Conservation (phyloP, 179 eudicot genomes). For the Beta macrorhiza region DNA sequence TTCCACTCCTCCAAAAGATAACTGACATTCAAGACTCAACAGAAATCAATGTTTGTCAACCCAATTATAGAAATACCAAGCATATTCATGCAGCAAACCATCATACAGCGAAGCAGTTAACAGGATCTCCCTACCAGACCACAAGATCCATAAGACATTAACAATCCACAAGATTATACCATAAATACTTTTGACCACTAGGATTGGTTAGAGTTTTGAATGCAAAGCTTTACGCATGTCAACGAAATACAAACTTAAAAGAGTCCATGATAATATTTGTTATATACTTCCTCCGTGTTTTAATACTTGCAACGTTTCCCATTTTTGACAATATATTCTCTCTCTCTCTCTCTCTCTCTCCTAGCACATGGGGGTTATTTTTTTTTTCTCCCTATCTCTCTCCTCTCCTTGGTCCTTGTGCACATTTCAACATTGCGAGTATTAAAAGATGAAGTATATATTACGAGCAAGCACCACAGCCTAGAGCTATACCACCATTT, state of each 20-base stretch:
- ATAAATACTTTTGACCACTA: neutral
- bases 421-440: too few species aligned
- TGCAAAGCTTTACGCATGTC: neutral
- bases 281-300: neutral
- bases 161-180: neutral
- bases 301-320: too few species aligned
- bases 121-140: neutral
- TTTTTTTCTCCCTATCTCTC: too few species aligned
- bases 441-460: too few species aligned
- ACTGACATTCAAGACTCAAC: constrained; percentile 39
- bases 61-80: constrained; percentile 15
- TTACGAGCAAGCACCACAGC: neutral
- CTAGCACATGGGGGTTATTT: too few species aligned
- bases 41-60: constrained; percentile 3
- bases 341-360: too few species aligned
- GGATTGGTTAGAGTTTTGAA: neutral
- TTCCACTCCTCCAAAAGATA: constrained; percentile 97
- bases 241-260: neutral
- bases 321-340: too few species aligned
- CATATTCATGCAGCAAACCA: neutral
- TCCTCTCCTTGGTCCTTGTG: too few species aligned
- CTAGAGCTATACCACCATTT: neutral
- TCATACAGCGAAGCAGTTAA: neutral
- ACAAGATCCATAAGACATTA: neutral
- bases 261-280: neutral